phyloP scores from a whole-genome alignment of 371 early-diverging fungal genomes.

The Syncephalis plumigaleata region DNA sequence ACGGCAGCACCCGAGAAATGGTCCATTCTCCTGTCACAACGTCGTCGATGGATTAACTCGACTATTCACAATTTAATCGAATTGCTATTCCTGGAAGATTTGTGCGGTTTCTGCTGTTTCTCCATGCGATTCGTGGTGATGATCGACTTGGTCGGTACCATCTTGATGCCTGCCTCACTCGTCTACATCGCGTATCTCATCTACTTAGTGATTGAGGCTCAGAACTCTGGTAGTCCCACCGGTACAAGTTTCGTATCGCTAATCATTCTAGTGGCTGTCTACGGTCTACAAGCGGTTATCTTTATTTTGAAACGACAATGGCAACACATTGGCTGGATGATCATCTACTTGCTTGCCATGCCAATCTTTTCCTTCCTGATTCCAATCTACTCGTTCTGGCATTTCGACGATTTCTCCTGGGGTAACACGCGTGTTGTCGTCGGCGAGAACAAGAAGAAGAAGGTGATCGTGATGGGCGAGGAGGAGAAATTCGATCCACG shows the following conservation, averaged over 20 bases:
- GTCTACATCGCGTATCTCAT: constrained; percentile 65
- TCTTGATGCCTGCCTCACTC: constrained; percentile 82
- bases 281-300: constrained; percentile 69
- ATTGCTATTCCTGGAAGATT: constrained; percentile 61
- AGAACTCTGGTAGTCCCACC: constrained; percentile 14
- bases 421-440: constrained; percentile 86
- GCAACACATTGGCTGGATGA: constrained; percentile 96
- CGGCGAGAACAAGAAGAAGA: constrained; percentile 44
- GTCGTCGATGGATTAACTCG: constrained; percentile 97
- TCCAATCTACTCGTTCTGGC: constrained; percentile 86
- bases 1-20: constrained; percentile 97
- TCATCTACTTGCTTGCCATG: constrained; percentile 73
- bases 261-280: constrained; percentile 50
- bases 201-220: constrained; percentile 23
- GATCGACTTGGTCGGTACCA: constrained; percentile 81
- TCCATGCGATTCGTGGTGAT: constrained; percentile 93
- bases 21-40: constrained; percentile 86
- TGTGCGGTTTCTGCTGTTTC: constrained; percentile 96
- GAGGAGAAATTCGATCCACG: constrained; percentile 68
- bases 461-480: constrained; percentile 41
- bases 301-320: constrained; percentile 76
- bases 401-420: constrained; percentile 96
- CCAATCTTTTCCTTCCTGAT: constrained; percentile 71
- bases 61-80: constrained; percentile 95
- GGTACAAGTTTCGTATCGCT: constrained; percentile 33